Evolutionary conservation across 176 grass and related monocot species (phyloP), one percentile per base, ranked within the genome.

Genomic region (Aegilops longissima): DNA sequence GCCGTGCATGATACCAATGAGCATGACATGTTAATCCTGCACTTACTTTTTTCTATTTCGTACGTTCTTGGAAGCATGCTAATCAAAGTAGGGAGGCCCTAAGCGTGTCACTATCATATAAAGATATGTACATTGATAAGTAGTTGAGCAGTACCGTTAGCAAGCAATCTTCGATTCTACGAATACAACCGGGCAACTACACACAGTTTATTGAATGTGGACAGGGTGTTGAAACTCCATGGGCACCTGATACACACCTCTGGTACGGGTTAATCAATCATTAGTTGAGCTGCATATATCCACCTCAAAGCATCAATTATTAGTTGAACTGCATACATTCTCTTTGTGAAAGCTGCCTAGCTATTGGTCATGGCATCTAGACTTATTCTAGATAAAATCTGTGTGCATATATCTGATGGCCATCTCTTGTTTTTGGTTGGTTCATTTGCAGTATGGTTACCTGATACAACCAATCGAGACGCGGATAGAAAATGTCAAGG

Each of bases 391-490:
- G 12, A 42, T 31, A 58, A 52, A 59, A 21, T 59, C 54, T 59
- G 1, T 30, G 2, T 73, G 69, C 6, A 7, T 13, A 11, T 25
- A 20, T 68, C 21, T 91, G 76, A 91, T 51, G 47, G 18, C 14
- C 59, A 80, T 51, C 35, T 84, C 20, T 30, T 54, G 21, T 17
- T 70, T 84, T 80, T 80, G 13, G 34, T 7, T 7, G 38, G 17
- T 30, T 31, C 69, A 24, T 56, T 13, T 70, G 80, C 92, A 99
- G 94, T 94, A 92, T 82, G 89, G 94, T 40, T 24, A 85, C 80
- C 85, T 99, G 74, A 99, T 99, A 91, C 88, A 99, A 56, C 94
- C 92, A 39, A 88, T 99, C 85, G 87, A 93, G 69, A 90, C 52
- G 73, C 91, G 97, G 12, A 93, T 96, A 89, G 80, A 96, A 89